Evolutionary conservation across 139 green algal genomes (phyloP).

Genomic region (Closterium sp.): DNA sequence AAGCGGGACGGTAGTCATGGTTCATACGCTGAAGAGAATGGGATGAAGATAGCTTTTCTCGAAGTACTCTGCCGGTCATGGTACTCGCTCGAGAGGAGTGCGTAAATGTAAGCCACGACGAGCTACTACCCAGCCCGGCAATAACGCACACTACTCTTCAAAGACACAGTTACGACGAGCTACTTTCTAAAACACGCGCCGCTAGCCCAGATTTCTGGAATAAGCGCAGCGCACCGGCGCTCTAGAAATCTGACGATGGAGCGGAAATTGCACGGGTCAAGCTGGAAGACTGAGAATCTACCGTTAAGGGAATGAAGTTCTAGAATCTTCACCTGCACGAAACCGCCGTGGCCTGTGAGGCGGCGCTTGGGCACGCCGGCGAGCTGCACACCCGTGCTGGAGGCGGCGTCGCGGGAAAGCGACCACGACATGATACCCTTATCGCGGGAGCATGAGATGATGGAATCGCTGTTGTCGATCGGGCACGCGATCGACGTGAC

Average conservation of each 20-base stretch:
- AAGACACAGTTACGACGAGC: neutral
- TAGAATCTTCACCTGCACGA: conserved; percentile 78
- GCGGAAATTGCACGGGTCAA: neutral
- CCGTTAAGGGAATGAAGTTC: neutral
- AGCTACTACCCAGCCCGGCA: neutral
- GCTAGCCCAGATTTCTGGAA: neutral
- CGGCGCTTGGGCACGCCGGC: conserved; percentile 78
- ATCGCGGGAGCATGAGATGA: conserved; percentile 92
- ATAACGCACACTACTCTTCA: neutral
- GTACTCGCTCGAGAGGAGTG: neutral
- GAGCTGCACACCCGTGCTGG: conserved; percentile 19
- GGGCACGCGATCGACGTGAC: conserved; percentile 91
- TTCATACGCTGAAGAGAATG: no score
- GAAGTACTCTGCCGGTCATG: no score
- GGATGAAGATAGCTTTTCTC: no score
- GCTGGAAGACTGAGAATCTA: neutral
- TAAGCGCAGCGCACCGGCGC: neutral
- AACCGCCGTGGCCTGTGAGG: conserved; percentile 82
- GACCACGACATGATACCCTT: conserved; percentile 96
- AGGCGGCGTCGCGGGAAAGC: conserved; percentile 76
- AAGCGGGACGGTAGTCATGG: neutral
- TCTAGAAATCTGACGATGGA: neutral
- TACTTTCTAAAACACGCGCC: neutral
- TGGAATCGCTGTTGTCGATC: conserved; percentile 88
- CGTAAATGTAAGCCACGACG: neutral